A percentile compares a stretch with the other conserved stretches of the same genome.
These are phyloP conservation scores for Aspergillus bridgeri DNA, from an alignment of 495 filamentous ascomycete genomes.

Conservation along the genomic window DNA sequence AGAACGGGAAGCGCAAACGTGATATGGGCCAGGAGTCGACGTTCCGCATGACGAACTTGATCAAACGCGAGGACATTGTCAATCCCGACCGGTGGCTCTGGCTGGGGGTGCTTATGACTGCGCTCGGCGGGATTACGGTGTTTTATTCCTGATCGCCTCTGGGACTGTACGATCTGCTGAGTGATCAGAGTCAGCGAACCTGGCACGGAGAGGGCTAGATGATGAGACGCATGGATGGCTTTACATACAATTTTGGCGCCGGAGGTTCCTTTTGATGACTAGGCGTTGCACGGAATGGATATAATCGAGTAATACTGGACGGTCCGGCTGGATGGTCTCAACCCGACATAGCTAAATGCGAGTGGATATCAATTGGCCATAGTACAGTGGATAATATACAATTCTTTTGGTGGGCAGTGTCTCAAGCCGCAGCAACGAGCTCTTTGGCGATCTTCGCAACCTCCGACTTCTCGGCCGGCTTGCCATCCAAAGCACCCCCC, in stretches of 20 bases:
- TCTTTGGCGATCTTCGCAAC: conserved; percentile 48
- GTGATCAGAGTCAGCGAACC: not conserved
- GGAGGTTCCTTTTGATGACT: not conserved
- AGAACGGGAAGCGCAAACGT: conserved; percentile 34
- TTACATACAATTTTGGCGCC: conserved; percentile 7
- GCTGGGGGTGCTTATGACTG: conserved; percentile 66
- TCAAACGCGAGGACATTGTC: conserved; percentile 44
- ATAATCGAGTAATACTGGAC: not conserved
- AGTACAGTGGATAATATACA: conserved; percentile 21
- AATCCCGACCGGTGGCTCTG: conserved; percentile 64
- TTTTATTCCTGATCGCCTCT: conserved; percentile 28
- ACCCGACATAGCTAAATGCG: not conserved
- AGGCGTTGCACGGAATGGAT: not conserved
- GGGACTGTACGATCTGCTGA: not conserved
- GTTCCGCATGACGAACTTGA: conserved; percentile 40
- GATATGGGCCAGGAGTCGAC: conserved; percentile 26
- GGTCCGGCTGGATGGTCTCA: not conserved
- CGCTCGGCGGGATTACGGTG: conserved; percentile 48
- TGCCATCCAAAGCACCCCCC: conserved; percentile 49
- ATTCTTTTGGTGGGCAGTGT: not conserved
- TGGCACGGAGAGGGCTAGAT: not conserved
- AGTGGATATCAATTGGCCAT: conserved; percentile 19
- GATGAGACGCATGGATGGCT: not conserved
- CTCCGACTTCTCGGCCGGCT: conserved; percentile 49
- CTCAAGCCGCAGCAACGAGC: conserved; percentile 23